Evolutionary conservation across 1,284 basidiomycete genomes (phyloP).

Genomic region (Ustilago shanxiensis): DNA sequence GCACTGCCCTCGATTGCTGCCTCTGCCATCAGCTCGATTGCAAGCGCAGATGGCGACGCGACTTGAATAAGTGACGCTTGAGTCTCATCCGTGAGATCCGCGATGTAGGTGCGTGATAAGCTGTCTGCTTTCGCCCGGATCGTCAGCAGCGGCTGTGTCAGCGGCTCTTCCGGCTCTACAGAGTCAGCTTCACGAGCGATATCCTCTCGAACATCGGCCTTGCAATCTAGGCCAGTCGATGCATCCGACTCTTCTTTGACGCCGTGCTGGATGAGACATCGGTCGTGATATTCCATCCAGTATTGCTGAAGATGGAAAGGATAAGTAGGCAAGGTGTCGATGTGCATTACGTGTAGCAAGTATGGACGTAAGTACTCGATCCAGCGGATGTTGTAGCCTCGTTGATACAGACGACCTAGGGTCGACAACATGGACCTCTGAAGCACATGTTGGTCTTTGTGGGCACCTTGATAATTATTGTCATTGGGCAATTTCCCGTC

Average conservation of each 20-base stretch:
- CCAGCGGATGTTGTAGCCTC: constrained; percentile 37
- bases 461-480: background rate
- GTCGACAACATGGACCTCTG: constrained; percentile 10
- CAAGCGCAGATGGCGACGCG: constrained; percentile 4
- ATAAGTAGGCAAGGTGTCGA: constrained; percentile 41
- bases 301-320: constrained; percentile 38
- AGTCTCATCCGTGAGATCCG: constrained; percentile 11
- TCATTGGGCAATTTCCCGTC: background rate
- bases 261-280: constrained; percentile 31
- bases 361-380: constrained; percentile 35
- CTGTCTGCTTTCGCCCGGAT: constrained; percentile 11
- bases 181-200: background rate
- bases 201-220: background rate
- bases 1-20: constrained; percentile 8
- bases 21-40: constrained; percentile 26
- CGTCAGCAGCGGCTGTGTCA: constrained; percentile 19
- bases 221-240: background rate
- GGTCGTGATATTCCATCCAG: constrained; percentile 58
- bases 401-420: constrained; percentile 24
- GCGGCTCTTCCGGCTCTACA: background rate
- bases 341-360: constrained; percentile 10
- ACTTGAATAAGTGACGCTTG: constrained; percentile 3
- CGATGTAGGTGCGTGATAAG: background rate
- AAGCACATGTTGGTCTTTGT: background rate
- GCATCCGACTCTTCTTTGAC: background rate